phyloP scores from a whole-genome alignment of 495 filamentous ascomycete genomes.

The Aspergillus ellipticus region DNA sequence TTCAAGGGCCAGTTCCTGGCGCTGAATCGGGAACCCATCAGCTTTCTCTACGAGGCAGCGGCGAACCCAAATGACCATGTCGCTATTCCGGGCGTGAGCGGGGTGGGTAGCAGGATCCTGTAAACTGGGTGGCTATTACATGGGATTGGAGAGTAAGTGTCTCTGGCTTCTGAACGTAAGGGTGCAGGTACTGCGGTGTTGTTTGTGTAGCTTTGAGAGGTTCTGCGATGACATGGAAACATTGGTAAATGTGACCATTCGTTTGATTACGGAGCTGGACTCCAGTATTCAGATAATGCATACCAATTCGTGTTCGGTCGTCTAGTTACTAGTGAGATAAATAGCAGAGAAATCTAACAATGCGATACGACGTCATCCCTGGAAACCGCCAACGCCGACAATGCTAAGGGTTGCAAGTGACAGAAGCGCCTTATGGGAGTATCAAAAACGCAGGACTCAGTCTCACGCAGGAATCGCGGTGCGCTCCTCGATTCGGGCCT shows the following conservation, averaged over 20 bases:
- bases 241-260: background rate
- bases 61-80: constrained; percentile 86
- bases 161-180: no score
- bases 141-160: no score
- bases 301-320: constrained; percentile 10
- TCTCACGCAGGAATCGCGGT: constrained; percentile 27
- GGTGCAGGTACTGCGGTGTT: background rate
- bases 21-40: constrained; percentile 74
- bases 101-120: constrained; percentile 37
- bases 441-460: background rate
- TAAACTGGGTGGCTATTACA: constrained; percentile 28
- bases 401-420: constrained; percentile 7
- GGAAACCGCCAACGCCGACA: constrained; percentile 25
- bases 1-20: constrained; percentile 93
- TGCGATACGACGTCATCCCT: background rate
- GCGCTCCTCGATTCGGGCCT: constrained; percentile 34
- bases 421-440: background rate
- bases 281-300: constrained; percentile 8
- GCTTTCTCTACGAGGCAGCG: constrained; percentile 88
- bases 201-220: background rate
- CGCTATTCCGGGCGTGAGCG: constrained; percentile 44
- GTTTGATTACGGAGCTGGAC: constrained; percentile 12
- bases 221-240: background rate
- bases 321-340: constrained; percentile 3
- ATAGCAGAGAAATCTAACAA: constrained; percentile 4